Evolutionary conservation across 192 early-diverging fungal species (phyloP).

Genomic region (Neocallimastix lanati): DNA sequence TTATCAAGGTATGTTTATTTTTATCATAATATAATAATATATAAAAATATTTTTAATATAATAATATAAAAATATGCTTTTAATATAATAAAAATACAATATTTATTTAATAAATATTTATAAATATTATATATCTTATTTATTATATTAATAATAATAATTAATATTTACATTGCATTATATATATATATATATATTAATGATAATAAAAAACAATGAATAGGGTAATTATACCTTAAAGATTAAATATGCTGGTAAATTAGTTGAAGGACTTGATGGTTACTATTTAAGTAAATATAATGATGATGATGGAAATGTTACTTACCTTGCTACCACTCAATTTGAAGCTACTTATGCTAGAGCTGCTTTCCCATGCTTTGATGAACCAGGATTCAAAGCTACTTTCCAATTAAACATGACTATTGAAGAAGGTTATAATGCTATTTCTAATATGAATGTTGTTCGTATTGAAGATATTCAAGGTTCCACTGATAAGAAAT

Average conservation of each 20-base stretch:
- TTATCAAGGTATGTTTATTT: too few relatives aligned
- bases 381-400: constrained; percentile 90
- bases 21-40: too few relatives aligned
- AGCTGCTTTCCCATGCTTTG: constrained; percentile 84
- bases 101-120: too few relatives aligned
- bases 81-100: too few relatives aligned
- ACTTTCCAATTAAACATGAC: constrained; percentile 79
- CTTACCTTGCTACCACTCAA: background rate
- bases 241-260: background rate
- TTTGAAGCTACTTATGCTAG: constrained; percentile 12
- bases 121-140: too few relatives aligned
- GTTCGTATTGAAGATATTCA: constrained; percentile 35
- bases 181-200: too few relatives aligned
- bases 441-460: constrained; percentile 84
- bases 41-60: too few relatives aligned
- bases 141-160: too few relatives aligned
- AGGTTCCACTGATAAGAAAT: constrained; percentile 19
- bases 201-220: too few relatives aligned
- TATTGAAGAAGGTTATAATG: constrained; percentile 53
- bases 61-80: too few relatives aligned
- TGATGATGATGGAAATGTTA: background rate
- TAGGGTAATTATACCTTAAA: background rate
- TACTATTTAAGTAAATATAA: background rate
- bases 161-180: too few relatives aligned
- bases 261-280: background rate